Evolutionary conservation across 1,284 basidiomycete species (phyloP).

Genomic region (Athelia psychrophila): DNA sequence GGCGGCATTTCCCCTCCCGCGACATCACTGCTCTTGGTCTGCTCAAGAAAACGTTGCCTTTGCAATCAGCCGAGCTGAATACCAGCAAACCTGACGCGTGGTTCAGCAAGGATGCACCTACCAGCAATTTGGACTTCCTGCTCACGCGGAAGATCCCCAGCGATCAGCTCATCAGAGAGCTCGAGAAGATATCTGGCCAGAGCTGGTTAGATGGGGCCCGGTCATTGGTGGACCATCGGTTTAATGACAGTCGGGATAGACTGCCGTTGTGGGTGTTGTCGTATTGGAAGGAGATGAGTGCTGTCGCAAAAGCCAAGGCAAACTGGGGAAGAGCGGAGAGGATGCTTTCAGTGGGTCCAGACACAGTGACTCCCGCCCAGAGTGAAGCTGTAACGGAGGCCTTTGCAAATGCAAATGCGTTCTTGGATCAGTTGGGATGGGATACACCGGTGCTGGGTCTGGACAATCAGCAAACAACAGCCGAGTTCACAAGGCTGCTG

Average conservation of each 20-base stretch:
- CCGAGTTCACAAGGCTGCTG: background rate
- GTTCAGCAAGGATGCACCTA: constrained; percentile 15
- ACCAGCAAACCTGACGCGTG: constrained; percentile 4
- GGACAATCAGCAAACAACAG: too few species aligned
- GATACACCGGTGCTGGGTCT: too few species aligned
- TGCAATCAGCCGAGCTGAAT: background rate
- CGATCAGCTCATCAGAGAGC: constrained; percentile 7
- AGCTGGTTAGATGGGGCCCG: constrained; percentile 19
- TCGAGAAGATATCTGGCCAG: constrained; percentile 15
- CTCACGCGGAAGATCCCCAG: constrained; percentile 9
- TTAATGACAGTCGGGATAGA: constrained; percentile 15
- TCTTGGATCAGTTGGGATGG: too few species aligned
- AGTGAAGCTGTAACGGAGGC: too few species aligned
- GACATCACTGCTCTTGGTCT: background rate
- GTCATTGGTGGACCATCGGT: constrained; percentile 18
- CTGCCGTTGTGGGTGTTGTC: constrained; percentile 16
- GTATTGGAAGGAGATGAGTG: constrained; percentile 10
- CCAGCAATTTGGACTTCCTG: constrained; percentile 5
- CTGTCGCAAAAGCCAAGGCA: background rate
- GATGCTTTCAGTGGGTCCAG: background rate
- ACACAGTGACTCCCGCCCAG: too few species aligned
- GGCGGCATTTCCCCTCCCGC: background rate
- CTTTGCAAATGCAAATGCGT: too few species aligned
- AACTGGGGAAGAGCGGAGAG: background rate
- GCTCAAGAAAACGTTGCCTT: background rate